Percentiles rank a stretch among this genome's conserved stretches.
Evolutionary conservation across 805 yeast genomes (phyloP).

Genomic region (Dipodascus albidus): DNA sequence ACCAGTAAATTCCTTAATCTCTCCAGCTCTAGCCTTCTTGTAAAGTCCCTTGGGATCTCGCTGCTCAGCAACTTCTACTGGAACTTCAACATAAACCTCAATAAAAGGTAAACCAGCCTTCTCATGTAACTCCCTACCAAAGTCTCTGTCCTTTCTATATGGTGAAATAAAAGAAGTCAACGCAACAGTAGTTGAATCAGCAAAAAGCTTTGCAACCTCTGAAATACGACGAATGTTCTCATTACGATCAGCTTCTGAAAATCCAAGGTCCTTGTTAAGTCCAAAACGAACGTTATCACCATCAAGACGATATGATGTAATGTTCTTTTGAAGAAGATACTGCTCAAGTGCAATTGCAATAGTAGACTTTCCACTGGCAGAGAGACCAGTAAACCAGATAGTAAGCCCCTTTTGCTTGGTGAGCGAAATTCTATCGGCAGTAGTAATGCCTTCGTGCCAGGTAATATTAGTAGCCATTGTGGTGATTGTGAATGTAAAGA

Average conservation of each 20-base stretch:
- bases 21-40: slow-evolving; percentile 93
- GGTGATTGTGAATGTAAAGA: neutral
- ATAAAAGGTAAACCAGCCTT: slow-evolving; percentile 68
- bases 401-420: slow-evolving; percentile 82
- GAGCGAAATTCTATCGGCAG: slow-evolving; percentile 60
- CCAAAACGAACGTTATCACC: slow-evolving; percentile 93
- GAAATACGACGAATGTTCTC: slow-evolving; percentile 93
- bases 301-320: slow-evolving; percentile 78
- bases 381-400: slow-evolving; percentile 89
- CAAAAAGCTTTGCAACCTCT: slow-evolving; percentile 88
- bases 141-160: slow-evolving; percentile 70
- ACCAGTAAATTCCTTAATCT: slow-evolving; percentile 91
- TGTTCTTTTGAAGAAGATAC: slow-evolving; percentile 53
- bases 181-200: slow-evolving; percentile 82
- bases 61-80: slow-evolving; percentile 86
- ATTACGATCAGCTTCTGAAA: slow-evolving; percentile 81
- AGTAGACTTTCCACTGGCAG: slow-evolving; percentile 90
- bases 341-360: slow-evolving; percentile 93
- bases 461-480: slow-evolving; percentile 90
- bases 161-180: slow-evolving; percentile 92
- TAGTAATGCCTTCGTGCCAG: slow-evolving; percentile 88
- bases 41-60: slow-evolving; percentile 97
- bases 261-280: slow-evolving; percentile 87
- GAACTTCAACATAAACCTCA: slow-evolving; percentile 89
- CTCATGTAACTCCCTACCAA: slow-evolving; percentile 76